Evolutionary conservation across 257 asterid species (phyloP).

Genomic region (Solanum sparsipilum): DNA sequence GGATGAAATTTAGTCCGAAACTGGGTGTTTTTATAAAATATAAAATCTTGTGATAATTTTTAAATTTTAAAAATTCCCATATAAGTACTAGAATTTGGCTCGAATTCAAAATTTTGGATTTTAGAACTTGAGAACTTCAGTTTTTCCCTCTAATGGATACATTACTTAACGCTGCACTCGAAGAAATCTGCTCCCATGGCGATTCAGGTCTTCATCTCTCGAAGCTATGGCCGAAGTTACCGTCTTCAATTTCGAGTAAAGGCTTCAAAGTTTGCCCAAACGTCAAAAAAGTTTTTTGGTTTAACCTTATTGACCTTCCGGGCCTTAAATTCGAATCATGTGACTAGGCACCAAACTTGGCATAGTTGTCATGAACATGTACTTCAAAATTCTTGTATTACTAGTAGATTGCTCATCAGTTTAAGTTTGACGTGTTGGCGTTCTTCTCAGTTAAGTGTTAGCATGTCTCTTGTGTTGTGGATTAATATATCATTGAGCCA

Average conservation of each 20-base stretch:
- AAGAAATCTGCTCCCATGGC: conserved; percentile 67
- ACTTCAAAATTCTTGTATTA: background rate
- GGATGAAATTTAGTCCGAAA: no score
- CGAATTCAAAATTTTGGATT: no score
- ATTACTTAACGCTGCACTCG: conserved; percentile 53
- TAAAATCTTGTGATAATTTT: no score
- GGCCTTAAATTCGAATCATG: no score
- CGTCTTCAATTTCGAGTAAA: no score
- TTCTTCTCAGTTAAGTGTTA: background rate
- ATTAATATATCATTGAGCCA: background rate
- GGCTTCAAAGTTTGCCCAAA: no score
- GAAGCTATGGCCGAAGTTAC: conserved; percentile 56
- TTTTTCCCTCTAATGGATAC: conserved; percentile 45
- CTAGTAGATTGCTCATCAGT: background rate
- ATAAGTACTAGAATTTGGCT: no score
- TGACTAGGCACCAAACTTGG: background rate
- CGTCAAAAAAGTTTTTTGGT: no score
- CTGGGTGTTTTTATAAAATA: no score
- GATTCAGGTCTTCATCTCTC: conserved; percentile 44
- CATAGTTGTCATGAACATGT: background rate
- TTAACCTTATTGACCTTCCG: no score
- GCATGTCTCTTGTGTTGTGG: background rate
- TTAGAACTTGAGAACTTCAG: no score
- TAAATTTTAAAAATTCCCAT: no score
- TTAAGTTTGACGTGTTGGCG: background rate